Conservation (phyloP, 805 yeast genomes). For the Myxozyma neglecta region DNA sequence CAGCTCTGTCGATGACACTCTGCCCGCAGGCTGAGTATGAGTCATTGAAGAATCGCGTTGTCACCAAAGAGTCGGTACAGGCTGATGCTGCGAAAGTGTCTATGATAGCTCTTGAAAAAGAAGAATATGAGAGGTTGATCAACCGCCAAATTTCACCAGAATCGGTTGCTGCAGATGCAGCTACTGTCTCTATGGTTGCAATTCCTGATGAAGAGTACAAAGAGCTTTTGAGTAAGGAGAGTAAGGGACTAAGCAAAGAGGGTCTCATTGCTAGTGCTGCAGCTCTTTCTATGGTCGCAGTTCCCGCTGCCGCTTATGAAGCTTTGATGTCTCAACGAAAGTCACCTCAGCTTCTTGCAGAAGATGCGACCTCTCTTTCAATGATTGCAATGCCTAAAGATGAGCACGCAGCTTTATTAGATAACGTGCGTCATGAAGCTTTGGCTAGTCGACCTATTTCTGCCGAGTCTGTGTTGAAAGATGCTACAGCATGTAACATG, state of each 20-base stretch:
- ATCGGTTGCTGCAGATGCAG: slow-evolving; percentile 9
- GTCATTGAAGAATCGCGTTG: not conserved
- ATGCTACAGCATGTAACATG: slow-evolving; percentile 5
- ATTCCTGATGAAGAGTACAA: slow-evolving; percentile 20
- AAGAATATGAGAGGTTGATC: slow-evolving; percentile 25
- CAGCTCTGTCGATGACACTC: slow-evolving; percentile 13
- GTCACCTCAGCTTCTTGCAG: slow-evolving; percentile 1
- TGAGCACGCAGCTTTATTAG: slow-evolving; percentile 30
- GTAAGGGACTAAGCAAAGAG: not conserved
- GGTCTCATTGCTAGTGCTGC: slow-evolving; percentile 23
- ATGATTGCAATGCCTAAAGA: slow-evolving; percentile 27
- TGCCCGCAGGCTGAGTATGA: slow-evolving; percentile 34
- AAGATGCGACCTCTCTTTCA: slow-evolving; percentile 10
- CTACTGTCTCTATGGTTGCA: slow-evolving; percentile 5
- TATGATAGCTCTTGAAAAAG: slow-evolving; percentile 33
- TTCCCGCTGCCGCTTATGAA: not conserved
- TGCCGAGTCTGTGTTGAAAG: not conserved
- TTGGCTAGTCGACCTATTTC: slow-evolving; percentile 1
- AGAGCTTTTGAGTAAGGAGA: not conserved
- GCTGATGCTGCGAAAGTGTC: slow-evolving; percentile 7
- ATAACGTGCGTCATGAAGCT: slow-evolving; percentile 25
- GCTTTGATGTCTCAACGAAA: not conserved
- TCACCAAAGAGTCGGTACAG: not conserved
- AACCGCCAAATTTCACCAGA: not conserved
- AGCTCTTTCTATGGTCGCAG: slow-evolving; percentile 9